Evolutionary conservation across 108 stramenopile genomes (phyloP).

Genomic region (Skeletonema tropicum): DNA sequence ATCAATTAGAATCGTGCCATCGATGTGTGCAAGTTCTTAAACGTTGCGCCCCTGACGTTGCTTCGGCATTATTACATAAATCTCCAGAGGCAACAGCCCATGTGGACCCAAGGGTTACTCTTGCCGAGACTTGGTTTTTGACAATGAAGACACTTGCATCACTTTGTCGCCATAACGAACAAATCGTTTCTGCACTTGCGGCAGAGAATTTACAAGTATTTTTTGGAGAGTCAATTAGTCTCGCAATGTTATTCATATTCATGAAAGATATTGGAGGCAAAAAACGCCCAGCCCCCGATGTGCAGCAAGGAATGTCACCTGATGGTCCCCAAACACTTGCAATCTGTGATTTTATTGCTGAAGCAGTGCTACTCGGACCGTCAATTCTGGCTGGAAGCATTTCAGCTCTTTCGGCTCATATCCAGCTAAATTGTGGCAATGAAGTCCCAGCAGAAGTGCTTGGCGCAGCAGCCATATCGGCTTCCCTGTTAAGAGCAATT

Average conservation of each 20-base stretch:
- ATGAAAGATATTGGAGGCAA: conserved; percentile 49
- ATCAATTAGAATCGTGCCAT: conserved; percentile 10
- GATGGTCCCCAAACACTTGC: conserved; percentile 84
- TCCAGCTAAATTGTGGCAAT: conserved; percentile 13
- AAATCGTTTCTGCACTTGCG: conserved; percentile 9
- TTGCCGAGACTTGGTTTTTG: conserved; percentile 77
- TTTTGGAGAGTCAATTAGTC: conserved; percentile 55
- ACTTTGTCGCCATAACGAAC: conserved; percentile 26
- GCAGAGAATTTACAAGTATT: conserved; percentile 33
- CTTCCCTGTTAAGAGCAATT: conserved; percentile 66
- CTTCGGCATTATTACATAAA: conserved; percentile 19
- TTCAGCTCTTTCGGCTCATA: conserved; percentile 15
- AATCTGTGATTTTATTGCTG: conserved; percentile 63
- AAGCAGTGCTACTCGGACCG: conserved; percentile 54
- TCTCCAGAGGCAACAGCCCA: conserved; percentile 43
- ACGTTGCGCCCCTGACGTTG: conserved; percentile 17
- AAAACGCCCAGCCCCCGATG: conserved; percentile 3
- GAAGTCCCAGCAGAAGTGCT: conserved; percentile 3
- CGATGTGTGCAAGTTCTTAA: conserved; percentile 45
- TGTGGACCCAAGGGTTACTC: conserved; percentile 72
- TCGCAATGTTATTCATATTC: conserved; percentile 55
- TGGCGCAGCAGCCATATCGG: conserved; percentile 67
- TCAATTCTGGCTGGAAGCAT: conserved; percentile 41
- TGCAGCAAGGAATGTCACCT: conserved; percentile 61
- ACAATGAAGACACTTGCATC: conserved; percentile 30